These are phyloP conservation scores for Gossypium arboreum DNA, from an alignment of 345 rosid genomes.

Conservation along the genomic window DNA sequence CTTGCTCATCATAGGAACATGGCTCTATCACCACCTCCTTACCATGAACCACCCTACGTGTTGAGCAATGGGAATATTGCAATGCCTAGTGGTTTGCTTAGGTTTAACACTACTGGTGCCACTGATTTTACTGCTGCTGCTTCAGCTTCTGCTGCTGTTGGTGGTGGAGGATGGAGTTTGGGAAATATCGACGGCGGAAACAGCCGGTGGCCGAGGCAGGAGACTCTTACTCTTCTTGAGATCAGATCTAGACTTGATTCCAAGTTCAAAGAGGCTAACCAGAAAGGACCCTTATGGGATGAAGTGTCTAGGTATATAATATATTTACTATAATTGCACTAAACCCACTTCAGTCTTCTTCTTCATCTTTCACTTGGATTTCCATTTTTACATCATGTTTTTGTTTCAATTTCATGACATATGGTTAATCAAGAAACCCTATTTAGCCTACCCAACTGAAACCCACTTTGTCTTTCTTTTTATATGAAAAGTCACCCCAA, in stretches of 20 bases:
- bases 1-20: not conserved
- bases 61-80: not conserved
- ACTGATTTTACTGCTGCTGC: not conserved
- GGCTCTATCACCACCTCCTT: constrained; percentile 2
- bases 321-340: too few relatives aligned
- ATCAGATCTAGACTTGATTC: constrained; percentile 74
- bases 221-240: constrained; percentile 70
- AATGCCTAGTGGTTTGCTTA: not conserved
- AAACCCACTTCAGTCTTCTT: not conserved
- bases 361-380: not conserved
- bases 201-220: constrained; percentile 71
- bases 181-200: constrained; percentile 21
- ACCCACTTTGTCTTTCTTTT: not conserved
- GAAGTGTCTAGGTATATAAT: constrained; percentile 55
- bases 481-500: not conserved
- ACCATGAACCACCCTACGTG: not conserved
- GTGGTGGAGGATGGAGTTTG: constrained; percentile 5
- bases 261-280: constrained; percentile 68
- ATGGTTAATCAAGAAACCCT: not conserved
- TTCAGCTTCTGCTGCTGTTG: not conserved
- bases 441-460: not conserved
- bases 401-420: not conserved
- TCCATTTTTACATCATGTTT: not conserved
- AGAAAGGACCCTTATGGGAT: constrained; percentile 67
- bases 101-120: not conserved